phyloP scores from a whole-genome alignment of 768 basidiomycete species.

The Tephrocybe sp. region DNA sequence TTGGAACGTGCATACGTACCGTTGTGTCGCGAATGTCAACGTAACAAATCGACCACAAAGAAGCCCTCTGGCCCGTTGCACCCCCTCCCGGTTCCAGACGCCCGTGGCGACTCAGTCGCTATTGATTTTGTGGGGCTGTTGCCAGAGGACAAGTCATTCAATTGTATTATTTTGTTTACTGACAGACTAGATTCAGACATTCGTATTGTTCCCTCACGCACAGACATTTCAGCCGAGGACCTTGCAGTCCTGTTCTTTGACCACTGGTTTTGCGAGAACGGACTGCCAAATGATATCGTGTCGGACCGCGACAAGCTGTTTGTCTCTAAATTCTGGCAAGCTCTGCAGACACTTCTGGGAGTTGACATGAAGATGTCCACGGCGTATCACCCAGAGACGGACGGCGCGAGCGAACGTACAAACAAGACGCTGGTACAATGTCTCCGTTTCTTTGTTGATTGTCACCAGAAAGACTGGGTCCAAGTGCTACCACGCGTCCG shows the following conservation, averaged over 20 bases:
- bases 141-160: conserved; percentile 22
- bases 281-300: conserved; percentile 23
- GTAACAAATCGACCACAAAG: conserved; percentile 26
- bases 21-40: conserved; percentile 10
- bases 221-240: conserved; percentile 14
- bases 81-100: conserved; percentile 21
- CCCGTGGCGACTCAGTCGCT: conserved; percentile 21
- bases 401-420: conserved; percentile 27
- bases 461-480: conserved; percentile 22
- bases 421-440: conserved; percentile 23
- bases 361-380: conserved; percentile 29
- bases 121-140: conserved; percentile 31
- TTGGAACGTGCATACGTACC: conserved; percentile 10
- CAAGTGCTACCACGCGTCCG: conserved; percentile 18
- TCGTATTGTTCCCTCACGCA: conserved; percentile 9
- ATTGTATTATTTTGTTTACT: conserved; percentile 26
- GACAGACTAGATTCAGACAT: conserved; percentile 24
- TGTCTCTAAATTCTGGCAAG: conserved; percentile 29
- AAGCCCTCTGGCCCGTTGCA: conserved; percentile 24
- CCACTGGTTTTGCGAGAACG: conserved; percentile 34
- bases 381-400: conserved; percentile 33
- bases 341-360: conserved; percentile 17
- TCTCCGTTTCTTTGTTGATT: too few relatives aligned
- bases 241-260: conserved; percentile 25
- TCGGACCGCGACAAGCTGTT: conserved; percentile 22